These are phyloP conservation scores for Camellia japonica DNA, from an alignment of 148 eudicot genomes.

Conservation along the genomic window DNA sequence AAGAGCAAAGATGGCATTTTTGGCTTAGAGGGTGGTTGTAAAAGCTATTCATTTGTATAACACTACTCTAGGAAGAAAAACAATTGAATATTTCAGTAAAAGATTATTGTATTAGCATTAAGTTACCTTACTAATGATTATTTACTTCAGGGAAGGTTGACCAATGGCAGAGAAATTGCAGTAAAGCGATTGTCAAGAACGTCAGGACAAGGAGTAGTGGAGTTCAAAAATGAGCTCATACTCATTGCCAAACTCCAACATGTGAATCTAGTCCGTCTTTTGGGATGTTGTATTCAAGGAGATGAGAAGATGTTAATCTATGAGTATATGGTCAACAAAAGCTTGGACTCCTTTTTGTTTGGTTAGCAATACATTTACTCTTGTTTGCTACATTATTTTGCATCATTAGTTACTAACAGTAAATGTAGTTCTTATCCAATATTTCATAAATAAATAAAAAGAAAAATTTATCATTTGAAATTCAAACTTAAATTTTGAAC, in stretches of 20 bases:
- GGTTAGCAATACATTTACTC: conserved; percentile 11
- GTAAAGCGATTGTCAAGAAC: conserved; percentile 21
- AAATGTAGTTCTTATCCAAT: not conserved
- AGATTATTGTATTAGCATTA: not conserved
- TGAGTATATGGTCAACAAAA: conserved; percentile 25
- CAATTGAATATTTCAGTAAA: too few species aligned
- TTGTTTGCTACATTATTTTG: not conserved
- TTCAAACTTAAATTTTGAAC: not conserved
- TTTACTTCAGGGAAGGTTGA: conserved; percentile 11
- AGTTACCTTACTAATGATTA: not conserved
- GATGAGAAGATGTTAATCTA: conserved; percentile 28
- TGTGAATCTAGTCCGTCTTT: conserved; percentile 23
- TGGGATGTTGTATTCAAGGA: conserved; percentile 20
- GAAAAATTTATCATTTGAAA: not conserved
- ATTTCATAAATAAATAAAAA: not conserved
- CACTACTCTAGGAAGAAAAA: too few species aligned
- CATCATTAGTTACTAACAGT: not conserved
- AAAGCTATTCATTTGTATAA: too few species aligned
- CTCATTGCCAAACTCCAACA: conserved; percentile 29
- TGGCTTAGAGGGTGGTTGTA: too few species aligned
- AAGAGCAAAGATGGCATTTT: too few species aligned
- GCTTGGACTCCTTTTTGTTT: conserved; percentile 25
- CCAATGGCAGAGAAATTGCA: conserved; percentile 25
- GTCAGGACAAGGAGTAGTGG: conserved; percentile 30
- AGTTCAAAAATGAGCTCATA: conserved; percentile 31